Conservation (phyloP, 148 eudicot genomes). For the Rhododendron ovatum region DNA sequence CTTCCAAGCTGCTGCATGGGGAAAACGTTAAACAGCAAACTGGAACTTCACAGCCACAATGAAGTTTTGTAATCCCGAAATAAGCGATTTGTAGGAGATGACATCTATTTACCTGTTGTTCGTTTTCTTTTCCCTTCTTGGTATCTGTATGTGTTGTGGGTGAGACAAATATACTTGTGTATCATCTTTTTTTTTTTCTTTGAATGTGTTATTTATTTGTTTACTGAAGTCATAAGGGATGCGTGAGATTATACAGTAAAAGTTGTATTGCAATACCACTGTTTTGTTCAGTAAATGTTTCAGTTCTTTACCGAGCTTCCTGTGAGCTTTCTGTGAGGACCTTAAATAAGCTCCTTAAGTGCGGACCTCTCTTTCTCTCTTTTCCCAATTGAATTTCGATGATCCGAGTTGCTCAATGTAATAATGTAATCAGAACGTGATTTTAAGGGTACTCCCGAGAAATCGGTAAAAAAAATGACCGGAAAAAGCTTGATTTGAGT, state of each 20-base stretch:
- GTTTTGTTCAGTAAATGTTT: not conserved
- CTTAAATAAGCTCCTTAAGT: too few species aligned
- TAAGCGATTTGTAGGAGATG: constrained; percentile 27
- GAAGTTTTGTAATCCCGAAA: constrained; percentile 2
- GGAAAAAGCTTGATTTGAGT: too few species aligned
- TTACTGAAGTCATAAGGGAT: not conserved
- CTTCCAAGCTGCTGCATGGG: constrained; percentile 35
- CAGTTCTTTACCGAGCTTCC: not conserved
- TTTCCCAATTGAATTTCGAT: too few species aligned
- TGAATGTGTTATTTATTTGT: not conserved
- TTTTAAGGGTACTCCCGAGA: too few species aligned
- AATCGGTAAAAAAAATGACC: too few species aligned
- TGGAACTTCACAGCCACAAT: constrained; percentile 14
- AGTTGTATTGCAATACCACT: not conserved
- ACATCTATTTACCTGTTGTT: constrained; percentile 10
- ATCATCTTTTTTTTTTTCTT: not conserved
- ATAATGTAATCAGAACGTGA: too few species aligned
- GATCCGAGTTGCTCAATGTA: too few species aligned
- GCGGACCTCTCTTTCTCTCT: too few species aligned
- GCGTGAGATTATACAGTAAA: constrained; percentile 4
- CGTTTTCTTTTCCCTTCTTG: not conserved
- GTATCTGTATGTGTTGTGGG: constrained; percentile 1
- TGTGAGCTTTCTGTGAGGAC: too few species aligned
- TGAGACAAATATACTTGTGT: not conserved
- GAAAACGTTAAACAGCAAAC: constrained; percentile 34